Percentiles rank a stretch among this genome's conserved stretches.
These are phyloP conservation scores for Sporobolus alterniflorus DNA, from an alignment of 202 grass and related monocot genomes.

Conservation along the genomic window DNA sequence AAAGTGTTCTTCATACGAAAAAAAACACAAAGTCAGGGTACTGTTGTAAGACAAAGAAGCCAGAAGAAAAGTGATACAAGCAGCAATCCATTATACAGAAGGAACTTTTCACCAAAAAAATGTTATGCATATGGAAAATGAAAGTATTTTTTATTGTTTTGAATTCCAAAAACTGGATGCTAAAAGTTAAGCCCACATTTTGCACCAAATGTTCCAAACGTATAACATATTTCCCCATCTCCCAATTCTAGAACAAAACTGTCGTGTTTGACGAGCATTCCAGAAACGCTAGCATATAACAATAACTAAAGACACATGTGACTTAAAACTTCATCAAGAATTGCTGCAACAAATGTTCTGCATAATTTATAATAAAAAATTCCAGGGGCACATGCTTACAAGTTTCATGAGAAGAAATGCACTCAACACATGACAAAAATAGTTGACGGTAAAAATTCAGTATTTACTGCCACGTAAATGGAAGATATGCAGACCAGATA, in stretches of 20 bases:
- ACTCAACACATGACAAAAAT: slow-evolving; percentile 2
- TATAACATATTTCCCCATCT: not conserved
- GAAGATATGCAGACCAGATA: no score
- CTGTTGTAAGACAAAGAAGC: not conserved
- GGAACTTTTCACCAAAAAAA: not conserved
- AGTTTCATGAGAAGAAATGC: not conserved
- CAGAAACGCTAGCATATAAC: not conserved
- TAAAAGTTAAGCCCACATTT: not conserved
- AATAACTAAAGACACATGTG: not conserved
- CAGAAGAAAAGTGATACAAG: not conserved
- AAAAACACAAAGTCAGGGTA: slow-evolving; percentile 24
- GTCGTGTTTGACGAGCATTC: not conserved
- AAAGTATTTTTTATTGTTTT: slow-evolving; percentile 7
- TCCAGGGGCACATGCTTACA: slow-evolving; percentile 7
- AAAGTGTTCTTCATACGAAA: not conserved
- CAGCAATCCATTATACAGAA: not conserved
- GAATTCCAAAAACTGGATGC: not conserved
- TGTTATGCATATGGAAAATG: not conserved
- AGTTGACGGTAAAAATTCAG: not conserved
- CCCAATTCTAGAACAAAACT: not conserved
- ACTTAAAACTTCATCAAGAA: not conserved
- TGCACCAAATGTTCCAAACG: slow-evolving; percentile 2
- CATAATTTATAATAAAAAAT: not conserved
- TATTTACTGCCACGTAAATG: not conserved
- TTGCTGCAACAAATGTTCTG: not conserved